phyloP scores from a whole-genome alignment of 75 land plant species.

The Cryptomeria japonica region DNA sequence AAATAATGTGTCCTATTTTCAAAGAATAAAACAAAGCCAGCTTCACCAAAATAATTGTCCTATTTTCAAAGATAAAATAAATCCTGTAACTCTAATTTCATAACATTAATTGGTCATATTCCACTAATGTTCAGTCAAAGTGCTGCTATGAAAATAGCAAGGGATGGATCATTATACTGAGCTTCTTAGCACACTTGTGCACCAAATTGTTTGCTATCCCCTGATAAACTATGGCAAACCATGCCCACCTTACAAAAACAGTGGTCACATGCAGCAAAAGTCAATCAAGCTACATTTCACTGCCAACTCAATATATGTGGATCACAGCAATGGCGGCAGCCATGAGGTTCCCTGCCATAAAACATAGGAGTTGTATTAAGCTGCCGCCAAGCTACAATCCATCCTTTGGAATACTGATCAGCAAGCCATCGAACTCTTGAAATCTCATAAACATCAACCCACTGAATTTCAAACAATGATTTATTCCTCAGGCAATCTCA shows the following conservation, averaged over 20 bases:
- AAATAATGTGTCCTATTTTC: no score
- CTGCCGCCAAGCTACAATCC: conserved; percentile 58
- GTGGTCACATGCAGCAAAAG: conserved; percentile 26
- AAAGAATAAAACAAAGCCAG: no score
- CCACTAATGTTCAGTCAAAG: not conserved
- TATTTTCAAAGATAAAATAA: no score
- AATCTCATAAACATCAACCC: not conserved
- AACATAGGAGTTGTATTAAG: conserved; percentile 22
- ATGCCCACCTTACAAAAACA: conserved; percentile 29
- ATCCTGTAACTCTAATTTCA: not conserved
- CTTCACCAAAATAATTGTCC: not conserved
- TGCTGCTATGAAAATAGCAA: not conserved
- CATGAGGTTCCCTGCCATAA: conserved; percentile 22
- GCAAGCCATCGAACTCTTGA: conserved; percentile 28
- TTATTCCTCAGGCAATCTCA: not conserved
- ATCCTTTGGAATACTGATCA: conserved; percentile 33
- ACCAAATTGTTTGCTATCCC: not conserved
- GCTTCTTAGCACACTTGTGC: not conserved
- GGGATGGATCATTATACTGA: not conserved
- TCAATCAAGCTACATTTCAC: conserved; percentile 39
- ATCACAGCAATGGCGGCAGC: conserved; percentile 40
- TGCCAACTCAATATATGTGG: conserved; percentile 41
- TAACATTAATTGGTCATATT: not conserved
- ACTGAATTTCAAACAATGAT: not conserved
- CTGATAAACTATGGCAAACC: not conserved